phyloP scores from a whole-genome alignment of 2,329 filamentous ascomycete species.

The Colletotrichum destructivum region DNA sequence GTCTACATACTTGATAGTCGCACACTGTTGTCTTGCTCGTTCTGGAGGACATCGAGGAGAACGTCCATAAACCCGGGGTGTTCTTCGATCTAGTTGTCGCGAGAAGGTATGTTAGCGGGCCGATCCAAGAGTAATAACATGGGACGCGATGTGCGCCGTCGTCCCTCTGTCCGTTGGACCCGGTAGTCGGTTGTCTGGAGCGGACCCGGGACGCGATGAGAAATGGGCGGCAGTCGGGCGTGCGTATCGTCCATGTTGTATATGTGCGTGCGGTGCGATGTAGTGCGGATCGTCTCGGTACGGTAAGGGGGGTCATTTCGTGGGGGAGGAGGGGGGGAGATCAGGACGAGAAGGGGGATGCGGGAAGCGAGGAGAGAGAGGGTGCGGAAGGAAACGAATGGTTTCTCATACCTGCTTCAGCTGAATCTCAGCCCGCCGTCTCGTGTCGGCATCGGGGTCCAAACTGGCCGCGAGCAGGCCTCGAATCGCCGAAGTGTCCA shows the following conservation, averaged over 20 bases:
- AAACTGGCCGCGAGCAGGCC: conserved; percentile 84
- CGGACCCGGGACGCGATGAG: conserved; percentile 30
- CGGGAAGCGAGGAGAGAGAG: conserved; percentile 22
- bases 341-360: conserved; percentile 7
- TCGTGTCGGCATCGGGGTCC: conserved; percentile 80
- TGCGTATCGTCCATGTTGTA: conserved; percentile 17
- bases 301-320: conserved; percentile 38
- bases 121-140: conserved; percentile 44
- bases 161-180: not conserved
- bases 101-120: conserved; percentile 34
- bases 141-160: conserved; percentile 23
- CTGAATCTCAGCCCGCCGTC: conserved; percentile 84
- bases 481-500: conserved; percentile 83
- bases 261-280: conserved; percentile 31
- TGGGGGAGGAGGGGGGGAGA: conserved; percentile 32
- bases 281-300: conserved; percentile 39
- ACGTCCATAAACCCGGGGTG: conserved; percentile 92
- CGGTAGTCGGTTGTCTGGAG: conserved; percentile 2
- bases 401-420: conserved; percentile 80
- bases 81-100: conserved; percentile 81
- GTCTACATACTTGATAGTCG: conserved; percentile 85
- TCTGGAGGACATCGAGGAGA: conserved; percentile 90
- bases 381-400: conserved; percentile 27
- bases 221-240: conserved; percentile 25
- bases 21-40: conserved; percentile 87